Conservation (phyloP, 73 alveolate species). For the Uronychia binucleata region DNA sequence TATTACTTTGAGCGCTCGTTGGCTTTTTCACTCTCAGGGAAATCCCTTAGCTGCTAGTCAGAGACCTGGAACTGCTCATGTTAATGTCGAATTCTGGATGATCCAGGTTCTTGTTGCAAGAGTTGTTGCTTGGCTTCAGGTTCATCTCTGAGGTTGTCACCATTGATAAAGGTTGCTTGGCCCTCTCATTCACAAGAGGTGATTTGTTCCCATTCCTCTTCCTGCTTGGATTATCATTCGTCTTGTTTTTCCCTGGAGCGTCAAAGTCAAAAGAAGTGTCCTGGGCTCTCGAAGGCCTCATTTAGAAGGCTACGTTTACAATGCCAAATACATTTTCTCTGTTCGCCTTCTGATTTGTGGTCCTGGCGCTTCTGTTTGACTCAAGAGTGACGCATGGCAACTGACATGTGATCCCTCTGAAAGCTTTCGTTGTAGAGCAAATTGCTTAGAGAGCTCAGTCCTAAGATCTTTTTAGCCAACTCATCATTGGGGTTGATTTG, state of each 20-base stretch:
- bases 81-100: neutral
- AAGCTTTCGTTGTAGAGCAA: neutral
- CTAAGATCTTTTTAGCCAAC: neutral
- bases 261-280: neutral
- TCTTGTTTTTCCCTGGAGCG: neutral
- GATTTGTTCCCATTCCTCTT: neutral
- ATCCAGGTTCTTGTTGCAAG: neutral
- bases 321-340: neutral
- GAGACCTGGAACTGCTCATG: neutral
- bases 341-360: neutral
- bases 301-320: neutral
- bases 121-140: neutral
- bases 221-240: neutral
- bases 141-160: neutral
- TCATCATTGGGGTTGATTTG: neutral
- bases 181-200: neutral
- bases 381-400: neutral
- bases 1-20: neutral
- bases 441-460: neutral
- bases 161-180: neutral
- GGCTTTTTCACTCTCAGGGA: neutral
- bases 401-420: neutral
- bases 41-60: neutral
- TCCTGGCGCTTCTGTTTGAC: neutral
- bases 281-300: neutral